Evolutionary conservation across 345 rosid species (phyloP).

Genomic region (Euphorbia pulcherrima): DNA sequence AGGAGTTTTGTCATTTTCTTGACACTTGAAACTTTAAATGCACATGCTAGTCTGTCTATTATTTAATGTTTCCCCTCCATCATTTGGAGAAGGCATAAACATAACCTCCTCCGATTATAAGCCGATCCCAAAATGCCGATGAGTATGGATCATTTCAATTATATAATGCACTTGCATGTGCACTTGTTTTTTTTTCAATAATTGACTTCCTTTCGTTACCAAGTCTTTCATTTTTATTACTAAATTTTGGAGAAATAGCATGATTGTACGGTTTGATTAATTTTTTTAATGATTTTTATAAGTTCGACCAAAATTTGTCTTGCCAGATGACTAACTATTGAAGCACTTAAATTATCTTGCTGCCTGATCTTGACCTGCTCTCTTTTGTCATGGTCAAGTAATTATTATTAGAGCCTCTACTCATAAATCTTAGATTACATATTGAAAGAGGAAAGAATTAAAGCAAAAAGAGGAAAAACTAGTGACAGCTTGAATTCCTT

Average conservation of each 20-base stretch:
- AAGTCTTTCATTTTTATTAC: background rate
- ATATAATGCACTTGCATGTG: background rate
- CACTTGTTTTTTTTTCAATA: constrained; percentile 7
- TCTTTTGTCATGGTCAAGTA: background rate
- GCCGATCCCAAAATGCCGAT: background rate
- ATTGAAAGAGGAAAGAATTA: background rate
- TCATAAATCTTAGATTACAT: background rate
- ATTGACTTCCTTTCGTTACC: constrained; percentile 9
- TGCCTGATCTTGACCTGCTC: background rate
- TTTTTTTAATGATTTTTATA: background rate
- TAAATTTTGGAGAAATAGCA: background rate
- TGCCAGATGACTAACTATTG: background rate
- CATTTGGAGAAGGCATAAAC: background rate
- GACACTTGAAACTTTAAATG: constrained; percentile 11
- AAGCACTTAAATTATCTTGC: background rate
- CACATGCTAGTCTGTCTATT: constrained; percentile 17
- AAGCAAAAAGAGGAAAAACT: background rate
- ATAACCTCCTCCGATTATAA: background rate
- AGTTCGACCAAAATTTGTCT: background rate
- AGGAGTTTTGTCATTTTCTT: constrained; percentile 11
- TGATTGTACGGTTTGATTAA: constrained; percentile 8
- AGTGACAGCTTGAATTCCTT: background rate
- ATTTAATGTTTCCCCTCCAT: background rate
- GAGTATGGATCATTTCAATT: background rate
- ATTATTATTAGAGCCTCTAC: background rate